Base-by-base conservation (phyloP, 2,329 filamentous ascomycete species). In the Verticillium zaregamsianum region DNA sequence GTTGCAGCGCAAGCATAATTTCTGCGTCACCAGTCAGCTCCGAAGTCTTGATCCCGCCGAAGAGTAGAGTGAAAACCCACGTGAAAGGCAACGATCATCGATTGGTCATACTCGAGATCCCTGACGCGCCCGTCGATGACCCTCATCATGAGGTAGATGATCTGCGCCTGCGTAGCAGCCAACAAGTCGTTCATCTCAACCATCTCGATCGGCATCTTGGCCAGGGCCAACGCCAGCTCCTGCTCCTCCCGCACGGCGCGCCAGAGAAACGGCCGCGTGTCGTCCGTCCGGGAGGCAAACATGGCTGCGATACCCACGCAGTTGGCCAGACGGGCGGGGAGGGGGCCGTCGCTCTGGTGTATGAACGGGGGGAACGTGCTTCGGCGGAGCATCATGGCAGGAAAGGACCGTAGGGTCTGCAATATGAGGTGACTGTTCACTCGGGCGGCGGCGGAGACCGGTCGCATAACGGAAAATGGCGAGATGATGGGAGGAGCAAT, bases 101-200 rank as follows among this genome's bases (percentile, higher is more conserved):
- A n/a, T 2, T 63, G 37, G 5, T 55, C 33, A 37, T 57, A 9
- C 15, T 57, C 55, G 11, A 17, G 5, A 5, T 33, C 15, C 12
- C 28, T 12, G 7, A n/a, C 35, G 9, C 55, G 59, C 17, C 61
- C 56, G 32, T 61, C 61, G 11, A 64, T 58, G 9, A 63, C 25
- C 9, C 63, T 58, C 63, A 64, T 64, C 9, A 59, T 64, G 40
- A 64, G 59, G 33, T 64, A 64, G 3, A 64, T 63, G 9, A 64
- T 2, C 14, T 63, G 35, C 33, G 61, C 61, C 37, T 64, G 63
- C 35, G 61, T 23, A 7, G 63, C 58, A 8, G 63, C 61, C 49
- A 64, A 59, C 3, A 64, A 20, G 1, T 63, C 55, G n/a, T 45
- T 8, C 11, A n/a, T 54, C 9, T 35, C 33, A 12, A 35, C 14